Conservation (phyloP, 257 asterid species). For the Nemophila menziesii region DNA sequence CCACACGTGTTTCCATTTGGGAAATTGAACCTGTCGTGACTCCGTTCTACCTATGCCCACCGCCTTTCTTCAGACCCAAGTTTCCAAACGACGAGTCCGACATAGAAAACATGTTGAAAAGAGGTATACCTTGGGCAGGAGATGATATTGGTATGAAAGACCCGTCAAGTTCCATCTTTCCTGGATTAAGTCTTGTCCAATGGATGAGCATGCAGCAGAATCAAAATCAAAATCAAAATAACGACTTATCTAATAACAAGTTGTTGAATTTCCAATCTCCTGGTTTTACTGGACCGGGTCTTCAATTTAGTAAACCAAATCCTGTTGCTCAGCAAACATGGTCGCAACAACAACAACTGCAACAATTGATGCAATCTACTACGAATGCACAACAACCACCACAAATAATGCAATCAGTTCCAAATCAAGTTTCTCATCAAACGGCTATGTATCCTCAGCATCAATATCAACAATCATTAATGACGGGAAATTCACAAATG, state of each 20-base stretch:
- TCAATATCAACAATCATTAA: conserved; percentile 55
- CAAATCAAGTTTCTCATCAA: conserved; percentile 45
- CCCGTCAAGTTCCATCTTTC: conserved; percentile 61
- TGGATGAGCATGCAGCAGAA: conserved; percentile 98
- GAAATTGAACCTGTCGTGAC: conserved; percentile 87
- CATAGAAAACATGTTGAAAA: conserved; percentile 52
- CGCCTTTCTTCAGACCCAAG: conserved; percentile 86
- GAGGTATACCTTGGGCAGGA: conserved; percentile 87
- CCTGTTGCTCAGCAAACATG: conserved; percentile 37
- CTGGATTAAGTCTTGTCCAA: conserved; percentile 84
- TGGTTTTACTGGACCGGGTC: conserved; percentile 29
- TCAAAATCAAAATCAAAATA: no score
- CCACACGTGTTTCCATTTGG: conserved; percentile 86
- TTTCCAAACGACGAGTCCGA: conserved; percentile 66
- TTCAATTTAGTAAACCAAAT: conserved; percentile 47
- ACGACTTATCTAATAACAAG: no score
- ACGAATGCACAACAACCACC: conserved; percentile 31
- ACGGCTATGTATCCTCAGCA: conserved; percentile 33
- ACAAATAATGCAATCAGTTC: conserved; percentile 17
- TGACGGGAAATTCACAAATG: conserved; percentile 24
- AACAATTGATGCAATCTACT: conserved; percentile 37
- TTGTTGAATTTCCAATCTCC: conserved; percentile 75
- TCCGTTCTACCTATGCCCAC: conserved; percentile 92
- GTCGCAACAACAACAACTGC: conserved; percentile 55
- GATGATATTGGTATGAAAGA: conserved; percentile 72